phyloP scores from a whole-genome alignment of 139 green algal species.

The Parachlorella kessleri region DNA sequence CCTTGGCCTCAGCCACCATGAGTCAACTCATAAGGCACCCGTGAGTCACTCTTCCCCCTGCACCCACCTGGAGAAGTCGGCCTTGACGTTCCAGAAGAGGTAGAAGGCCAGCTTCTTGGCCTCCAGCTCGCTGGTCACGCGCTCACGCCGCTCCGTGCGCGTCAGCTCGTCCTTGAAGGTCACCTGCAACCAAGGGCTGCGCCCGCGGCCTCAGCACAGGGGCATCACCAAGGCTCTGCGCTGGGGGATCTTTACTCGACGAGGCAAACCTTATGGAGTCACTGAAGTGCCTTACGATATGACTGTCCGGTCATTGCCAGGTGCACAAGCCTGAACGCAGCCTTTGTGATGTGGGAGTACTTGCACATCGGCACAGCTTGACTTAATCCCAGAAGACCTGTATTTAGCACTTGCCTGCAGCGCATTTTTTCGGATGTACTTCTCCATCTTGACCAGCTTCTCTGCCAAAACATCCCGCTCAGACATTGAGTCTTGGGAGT shows the following conservation, averaged over 20 bases:
- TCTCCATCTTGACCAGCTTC: slow-evolving; percentile 39
- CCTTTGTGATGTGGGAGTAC: too few relatives aligned
- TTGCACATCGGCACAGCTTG: too few relatives aligned
- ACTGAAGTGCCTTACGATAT: too few relatives aligned
- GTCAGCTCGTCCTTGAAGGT: slow-evolving; percentile 61
- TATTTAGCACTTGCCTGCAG: slow-evolving; percentile 46
- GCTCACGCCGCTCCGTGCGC: slow-evolving; percentile 15
- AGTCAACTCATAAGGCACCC: too few relatives aligned
- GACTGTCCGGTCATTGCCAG: too few relatives aligned
- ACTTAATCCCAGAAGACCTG: too few relatives aligned
- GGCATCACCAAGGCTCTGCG: too few relatives aligned
- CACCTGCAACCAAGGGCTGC: slow-evolving; percentile 12
- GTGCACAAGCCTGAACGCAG: too few relatives aligned
- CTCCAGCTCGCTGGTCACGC: slow-evolving; percentile 54
- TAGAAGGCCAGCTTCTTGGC: slow-evolving; percentile 56
- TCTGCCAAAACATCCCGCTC: slow-evolving; percentile 25
- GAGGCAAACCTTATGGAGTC: too few relatives aligned
- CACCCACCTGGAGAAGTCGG: slow-evolving; percentile 34
- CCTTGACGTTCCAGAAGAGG: slow-evolving; percentile 64
- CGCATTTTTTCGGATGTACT: slow-evolving; percentile 69
- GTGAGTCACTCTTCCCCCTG: too few relatives aligned
- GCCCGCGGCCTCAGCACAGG: neutral
- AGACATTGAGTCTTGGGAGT: too few relatives aligned
- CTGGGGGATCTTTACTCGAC: too few relatives aligned
- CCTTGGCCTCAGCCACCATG: slow-evolving; percentile 70